Base-by-base conservation (phyloP, 768 basidiomycete species). In the Xerocomellus chrysenteron region DNA sequence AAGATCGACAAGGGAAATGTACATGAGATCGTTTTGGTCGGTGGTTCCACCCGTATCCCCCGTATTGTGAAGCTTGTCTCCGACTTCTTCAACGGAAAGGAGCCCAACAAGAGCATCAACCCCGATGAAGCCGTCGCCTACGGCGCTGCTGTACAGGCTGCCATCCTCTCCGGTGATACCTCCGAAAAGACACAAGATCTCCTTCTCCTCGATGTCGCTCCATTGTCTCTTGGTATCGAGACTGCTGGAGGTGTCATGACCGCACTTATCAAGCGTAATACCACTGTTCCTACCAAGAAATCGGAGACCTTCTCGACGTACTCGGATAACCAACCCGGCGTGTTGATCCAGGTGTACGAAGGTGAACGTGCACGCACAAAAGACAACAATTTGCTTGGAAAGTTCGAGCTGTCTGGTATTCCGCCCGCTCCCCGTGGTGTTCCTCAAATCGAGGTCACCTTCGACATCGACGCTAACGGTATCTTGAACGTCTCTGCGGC, bases 211-310 rank as follows among this genome's bases (percentile, higher is more conserved):
- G 96, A 98, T 74, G 95, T 98, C 57, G 79, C 90, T 55, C 95
- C 89, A 56, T 77, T 94, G 48, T 94, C 92, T 52, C 83, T 87
- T 58, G 94, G 94, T 86, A 97, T 98, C 68, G 96, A 98, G 80
- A 98, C 96, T 39, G 94, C 94, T 61, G 96, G 95, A 75, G 96
- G 96, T 85, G 95, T 98, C 72, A 95, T 98, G 92, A 98, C 96
- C 30, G 85, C 94, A 46, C 88, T 98, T 73, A 98, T 98, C 83
- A 95, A 94, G 79, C 89, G 95, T 52, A 98, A 98, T 82, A 98
- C 96, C 61, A 97, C 94, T 48, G 92, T 98, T 63, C 96, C 96
- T 28, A 97, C 95, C 66, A 97, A 96, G 80, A 98, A 97, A 80
- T 94, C 95, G 9, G 94, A 98, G 79, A 92, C 89, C 69, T 97